phyloP scores from a whole-genome alignment of 2,329 filamentous ascomycete genomes.

The Aspergillus versicolor region DNA sequence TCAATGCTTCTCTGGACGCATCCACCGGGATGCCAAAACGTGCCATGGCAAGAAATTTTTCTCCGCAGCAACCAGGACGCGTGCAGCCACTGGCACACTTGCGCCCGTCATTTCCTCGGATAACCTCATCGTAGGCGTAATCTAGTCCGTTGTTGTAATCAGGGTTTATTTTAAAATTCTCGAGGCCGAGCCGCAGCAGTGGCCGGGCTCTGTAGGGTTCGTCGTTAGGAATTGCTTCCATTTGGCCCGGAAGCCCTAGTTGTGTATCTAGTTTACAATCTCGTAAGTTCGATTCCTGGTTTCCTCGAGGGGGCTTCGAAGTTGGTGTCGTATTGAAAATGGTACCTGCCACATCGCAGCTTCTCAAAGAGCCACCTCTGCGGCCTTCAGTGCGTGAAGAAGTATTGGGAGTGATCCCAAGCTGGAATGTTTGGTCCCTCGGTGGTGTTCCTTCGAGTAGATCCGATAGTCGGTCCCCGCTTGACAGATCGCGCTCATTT shows the following conservation, averaged over 20 bases:
- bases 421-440: conserved; percentile 20
- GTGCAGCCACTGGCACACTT: conserved; percentile 73
- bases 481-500: conserved; percentile 3
- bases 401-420: background rate
- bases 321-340: background rate
- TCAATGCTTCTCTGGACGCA: conserved; percentile 24
- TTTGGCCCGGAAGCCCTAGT: background rate
- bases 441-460: conserved; percentile 33
- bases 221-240: conserved; percentile 26
- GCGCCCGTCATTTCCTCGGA: conserved; percentile 68
- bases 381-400: conserved; percentile 2
- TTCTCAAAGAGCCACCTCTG: background rate
- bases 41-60: conserved; percentile 67
- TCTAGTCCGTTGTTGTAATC: conserved; percentile 66
- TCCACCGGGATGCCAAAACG: conserved; percentile 33
- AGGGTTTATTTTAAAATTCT: conserved; percentile 83
- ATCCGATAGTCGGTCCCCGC: conserved; percentile 28
- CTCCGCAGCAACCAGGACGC: conserved; percentile 73
- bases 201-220: conserved; percentile 59
- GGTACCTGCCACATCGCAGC: background rate
- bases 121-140: conserved; percentile 72
- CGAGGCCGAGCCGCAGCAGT: conserved; percentile 57
- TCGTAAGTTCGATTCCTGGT: background rate
- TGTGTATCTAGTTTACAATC: background rate
- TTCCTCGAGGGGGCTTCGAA: background rate